A percentile compares a stretch with the other conserved stretches of the same genome.
Conservation (phyloP, 1,284 basidiomycete genomes). For the Flammula alnicola region DNA sequence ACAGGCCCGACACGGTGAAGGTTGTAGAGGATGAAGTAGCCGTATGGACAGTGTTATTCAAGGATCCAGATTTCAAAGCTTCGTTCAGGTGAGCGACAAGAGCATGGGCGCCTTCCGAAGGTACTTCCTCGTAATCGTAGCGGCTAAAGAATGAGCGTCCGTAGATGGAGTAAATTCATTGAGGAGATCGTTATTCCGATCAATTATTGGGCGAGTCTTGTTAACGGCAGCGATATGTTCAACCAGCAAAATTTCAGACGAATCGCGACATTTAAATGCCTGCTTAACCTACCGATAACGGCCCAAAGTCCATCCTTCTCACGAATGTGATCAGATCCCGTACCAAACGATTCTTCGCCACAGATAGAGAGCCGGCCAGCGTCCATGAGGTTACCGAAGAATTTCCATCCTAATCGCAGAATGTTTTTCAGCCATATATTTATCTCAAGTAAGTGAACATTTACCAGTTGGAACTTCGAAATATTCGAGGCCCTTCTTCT, state of each 20-base stretch:
- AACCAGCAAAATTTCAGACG: constrained; percentile 64
- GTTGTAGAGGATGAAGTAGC: constrained; percentile 69
- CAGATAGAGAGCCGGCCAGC: constrained; percentile 97
- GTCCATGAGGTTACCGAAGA: constrained; percentile 99
- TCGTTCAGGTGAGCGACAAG: constrained; percentile 83
- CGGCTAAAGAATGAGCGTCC: constrained; percentile 98
- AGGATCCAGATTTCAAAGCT: constrained; percentile 68
- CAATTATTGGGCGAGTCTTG: constrained; percentile 75
- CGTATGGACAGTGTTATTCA: constrained; percentile 69
- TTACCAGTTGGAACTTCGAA: constrained; percentile 96
- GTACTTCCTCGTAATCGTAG: constrained; percentile 99
- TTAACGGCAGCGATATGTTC: constrained; percentile 96
- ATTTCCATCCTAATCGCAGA: constrained; percentile 95
- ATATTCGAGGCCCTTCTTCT: constrained; percentile 91
- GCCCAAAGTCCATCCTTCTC: constrained; percentile 99
- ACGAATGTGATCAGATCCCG: constrained; percentile 99
- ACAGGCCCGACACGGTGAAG: constrained; percentile 82
- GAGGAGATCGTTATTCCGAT: constrained; percentile 91
- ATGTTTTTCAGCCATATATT: neutral
- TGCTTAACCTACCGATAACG: constrained; percentile 69
- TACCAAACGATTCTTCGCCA: constrained; percentile 98
- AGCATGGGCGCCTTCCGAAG: constrained; percentile 87
- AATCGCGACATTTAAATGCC: constrained; percentile 1
- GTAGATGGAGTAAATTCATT: constrained; percentile 89
- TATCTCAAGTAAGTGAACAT: neutral